These are phyloP conservation scores for Euphorbia neoarborescens DNA, from an alignment of 441 rosid species.

Conservation along the genomic window DNA sequence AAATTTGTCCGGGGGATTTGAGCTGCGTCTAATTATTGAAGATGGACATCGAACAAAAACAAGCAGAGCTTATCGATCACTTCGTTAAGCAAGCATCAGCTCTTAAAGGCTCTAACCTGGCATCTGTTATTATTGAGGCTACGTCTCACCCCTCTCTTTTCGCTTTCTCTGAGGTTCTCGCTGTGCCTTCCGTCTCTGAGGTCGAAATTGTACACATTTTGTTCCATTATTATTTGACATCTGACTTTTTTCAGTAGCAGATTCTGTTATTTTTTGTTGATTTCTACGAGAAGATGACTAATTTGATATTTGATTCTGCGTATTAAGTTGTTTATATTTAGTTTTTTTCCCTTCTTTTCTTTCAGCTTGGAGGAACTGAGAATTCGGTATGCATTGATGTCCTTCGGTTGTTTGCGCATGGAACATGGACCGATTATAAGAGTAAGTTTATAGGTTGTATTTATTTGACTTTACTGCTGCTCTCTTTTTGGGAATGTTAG, in stretches of 20 bases:
- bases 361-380: conserved; percentile 75
- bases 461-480: neutral
- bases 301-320: neutral
- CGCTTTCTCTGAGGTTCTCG: conserved; percentile 94
- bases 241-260: neutral
- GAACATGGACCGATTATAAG: conserved; percentile 90
- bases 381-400: conserved; percentile 45
- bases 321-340: conserved; percentile 1
- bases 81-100: conserved; percentile 59
- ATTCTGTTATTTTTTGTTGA: neutral
- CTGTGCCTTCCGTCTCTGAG: conserved; percentile 53
- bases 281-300: neutral
- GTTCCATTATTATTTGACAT: neutral
- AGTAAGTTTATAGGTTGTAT: conserved; percentile 34
- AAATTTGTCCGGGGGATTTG: neutral
- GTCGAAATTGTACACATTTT: conserved; percentile 24
- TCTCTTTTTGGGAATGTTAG: neutral
- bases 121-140: conserved; percentile 55
- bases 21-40: neutral
- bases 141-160: conserved; percentile 87
- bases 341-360: neutral
- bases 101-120: conserved; percentile 45
- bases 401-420: conserved; percentile 78
- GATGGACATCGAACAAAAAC: conserved; percentile 92
- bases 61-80: conserved; percentile 69